Percentiles rank a stretch among this genome's conserved stretches.
Conservation (phyloP, 2,329 filamentous ascomycete species). For the Didymella lethalis region DNA sequence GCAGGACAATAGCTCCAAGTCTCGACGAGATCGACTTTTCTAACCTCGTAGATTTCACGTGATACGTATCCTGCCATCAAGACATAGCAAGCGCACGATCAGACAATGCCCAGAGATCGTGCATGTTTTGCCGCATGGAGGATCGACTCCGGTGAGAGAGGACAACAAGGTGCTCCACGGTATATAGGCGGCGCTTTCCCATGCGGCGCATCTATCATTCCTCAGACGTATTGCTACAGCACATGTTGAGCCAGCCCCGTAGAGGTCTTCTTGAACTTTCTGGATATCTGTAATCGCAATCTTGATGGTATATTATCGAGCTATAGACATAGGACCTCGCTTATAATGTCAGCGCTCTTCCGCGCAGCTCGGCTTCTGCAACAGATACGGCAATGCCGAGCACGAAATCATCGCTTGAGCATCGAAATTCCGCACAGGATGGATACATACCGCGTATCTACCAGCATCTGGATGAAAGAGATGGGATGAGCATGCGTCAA, state of each 20-base stretch:
- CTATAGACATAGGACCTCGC: not conserved
- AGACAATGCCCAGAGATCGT: slow-evolving; percentile 14
- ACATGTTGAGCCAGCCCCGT: not conserved
- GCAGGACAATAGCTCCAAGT: not conserved
- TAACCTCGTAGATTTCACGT: not conserved
- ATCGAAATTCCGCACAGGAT: not conserved
- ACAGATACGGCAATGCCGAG: not conserved
- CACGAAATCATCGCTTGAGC: not conserved
- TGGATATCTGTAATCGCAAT: not conserved
- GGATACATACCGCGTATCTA: not conserved
- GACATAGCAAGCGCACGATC: not conserved
- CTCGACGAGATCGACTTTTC: not conserved
- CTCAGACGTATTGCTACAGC: not conserved
- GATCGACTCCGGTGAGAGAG: not conserved
- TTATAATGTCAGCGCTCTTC: not conserved
- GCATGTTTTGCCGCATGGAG: slow-evolving; percentile 6
- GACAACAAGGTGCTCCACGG: slow-evolving; percentile 20
- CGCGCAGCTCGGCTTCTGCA: not conserved
- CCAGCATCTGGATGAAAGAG: not conserved
- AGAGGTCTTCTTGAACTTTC: too few relatives aligned
- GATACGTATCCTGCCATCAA: not conserved
- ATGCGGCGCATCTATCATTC: not conserved
- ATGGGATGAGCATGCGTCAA: slow-evolving; percentile 1
- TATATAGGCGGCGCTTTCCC: slow-evolving; percentile 10
- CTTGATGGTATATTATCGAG: not conserved